phyloP scores from a whole-genome alignment of 148 eudicot species.

The Chenopodium suecicum region DNA sequence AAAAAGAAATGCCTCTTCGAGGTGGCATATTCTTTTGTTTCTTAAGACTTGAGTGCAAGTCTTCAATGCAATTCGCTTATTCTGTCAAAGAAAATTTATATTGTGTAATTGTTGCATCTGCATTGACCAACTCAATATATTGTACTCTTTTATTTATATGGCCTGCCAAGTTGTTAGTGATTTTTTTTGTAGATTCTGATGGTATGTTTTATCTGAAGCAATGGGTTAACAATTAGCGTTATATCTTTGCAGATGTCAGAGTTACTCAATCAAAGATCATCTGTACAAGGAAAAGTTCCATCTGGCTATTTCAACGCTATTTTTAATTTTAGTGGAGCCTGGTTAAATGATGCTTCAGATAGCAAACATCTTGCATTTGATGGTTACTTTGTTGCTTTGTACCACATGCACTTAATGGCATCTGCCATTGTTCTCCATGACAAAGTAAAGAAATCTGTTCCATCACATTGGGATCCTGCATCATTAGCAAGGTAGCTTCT shows the following conservation, averaged over 20 bases:
- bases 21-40: not conserved
- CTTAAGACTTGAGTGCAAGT: not conserved
- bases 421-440: constrained; percentile 78
- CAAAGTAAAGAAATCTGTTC: constrained; percentile 83
- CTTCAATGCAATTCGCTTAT: not conserved
- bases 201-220: not conserved
- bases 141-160: not conserved
- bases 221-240: constrained; percentile 8
- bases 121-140: not conserved
- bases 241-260: constrained; percentile 81
- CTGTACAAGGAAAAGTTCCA: constrained; percentile 89
- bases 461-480: constrained; percentile 92
- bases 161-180: not conserved
- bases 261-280: constrained; percentile 78
- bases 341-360: constrained; percentile 85
- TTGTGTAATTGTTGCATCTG: not conserved
- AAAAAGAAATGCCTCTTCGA: not conserved
- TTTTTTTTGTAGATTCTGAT: not conserved
- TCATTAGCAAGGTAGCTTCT: constrained; percentile 65
- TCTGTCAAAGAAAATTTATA: no score
- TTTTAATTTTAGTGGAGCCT: constrained; percentile 75
- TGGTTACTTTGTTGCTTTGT: constrained; percentile 86
- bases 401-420: constrained; percentile 69
- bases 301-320: constrained; percentile 89
- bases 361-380: constrained; percentile 85